These are phyloP conservation scores for Vicia sativa DNA, from an alignment of 306 rosid genomes.

Conservation along the genomic window DNA sequence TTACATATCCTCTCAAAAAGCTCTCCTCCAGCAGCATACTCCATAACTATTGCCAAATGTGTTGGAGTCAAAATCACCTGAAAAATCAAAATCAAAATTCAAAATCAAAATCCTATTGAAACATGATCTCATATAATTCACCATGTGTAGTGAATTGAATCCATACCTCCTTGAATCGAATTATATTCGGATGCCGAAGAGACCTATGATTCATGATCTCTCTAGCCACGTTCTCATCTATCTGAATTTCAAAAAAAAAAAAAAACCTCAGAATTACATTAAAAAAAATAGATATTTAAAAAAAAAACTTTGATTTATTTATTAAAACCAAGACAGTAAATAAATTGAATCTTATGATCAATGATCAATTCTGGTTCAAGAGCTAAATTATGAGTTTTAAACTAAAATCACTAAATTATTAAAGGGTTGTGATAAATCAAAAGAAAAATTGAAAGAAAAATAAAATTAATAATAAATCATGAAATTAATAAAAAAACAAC, in stretches of 20 bases:
- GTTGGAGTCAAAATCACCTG: constrained; percentile 74
- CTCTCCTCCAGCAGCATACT: constrained; percentile 74
- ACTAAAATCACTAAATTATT: constrained; percentile 9
- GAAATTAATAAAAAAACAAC: neutral
- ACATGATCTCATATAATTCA: constrained; percentile 19
- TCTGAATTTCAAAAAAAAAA: constrained; percentile 40
- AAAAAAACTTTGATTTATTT: neutral
- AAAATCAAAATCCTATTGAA: constrained; percentile 17
- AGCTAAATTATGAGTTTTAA: constrained; percentile 3
- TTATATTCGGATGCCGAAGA: constrained; percentile 69
- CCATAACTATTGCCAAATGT: constrained; percentile 71
- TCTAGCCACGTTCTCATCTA: constrained; percentile 74
- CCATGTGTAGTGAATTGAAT: neutral
- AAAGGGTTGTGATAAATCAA: constrained; percentile 9
- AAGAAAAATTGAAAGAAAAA: neutral
- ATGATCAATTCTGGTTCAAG: constrained; percentile 6
- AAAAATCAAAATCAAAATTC: constrained; percentile 26
- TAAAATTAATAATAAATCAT: neutral
- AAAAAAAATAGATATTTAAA: neutral
- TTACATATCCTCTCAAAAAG: constrained; percentile 70
- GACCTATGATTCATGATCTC: constrained; percentile 74
- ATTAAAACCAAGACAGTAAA: neutral
- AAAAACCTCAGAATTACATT: neutral
- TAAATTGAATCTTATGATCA: neutral
- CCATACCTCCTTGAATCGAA: constrained; percentile 69